Base-by-base conservation (phyloP, 164 flowering plant species). In the Magnolia changhungtana region DNA sequence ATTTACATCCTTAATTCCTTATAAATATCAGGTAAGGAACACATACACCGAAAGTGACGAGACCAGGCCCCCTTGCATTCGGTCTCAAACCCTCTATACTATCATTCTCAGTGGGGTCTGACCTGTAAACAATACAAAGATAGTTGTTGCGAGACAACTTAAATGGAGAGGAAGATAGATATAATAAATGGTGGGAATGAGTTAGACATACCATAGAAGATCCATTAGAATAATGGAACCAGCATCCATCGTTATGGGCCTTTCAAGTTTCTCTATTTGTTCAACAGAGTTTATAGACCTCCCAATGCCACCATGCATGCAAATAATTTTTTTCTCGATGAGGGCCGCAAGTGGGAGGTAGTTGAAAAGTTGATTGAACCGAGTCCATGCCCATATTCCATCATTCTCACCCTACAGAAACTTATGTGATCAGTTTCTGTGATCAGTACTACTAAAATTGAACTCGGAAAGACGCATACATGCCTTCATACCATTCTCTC, bases 271-370 rank as follows among this genome's bases (percentile, higher is more conserved):
- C 87, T 96, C 99, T 73, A 96, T 96, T 83, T 96, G 99, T 76
- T 96, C 99, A 52, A 96, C 94, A 10, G 92, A 85, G 81, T 88
- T 77, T 80, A 96, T 96, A 21, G 99, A 96, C 82, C 98, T 89
- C 75, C 99, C 99, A 74, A 96, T 96, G 80, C 99, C 99, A 79
- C 99, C 98, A 82, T 96, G 98, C 98, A 94, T 94, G 84, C 98
- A 96, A 67, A 96, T 93, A 75, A 96, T 96, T 84, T 96, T 94
- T 85, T 93, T 94, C 83, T 96, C 99, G 73, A 94, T 89, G 21
- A 91, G 90, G 18, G 99, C 98, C 75, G 97, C 97, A 72, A 96
- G 96, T 50, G 99, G 99, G 74, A 96, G 98, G 82, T 69, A 87
- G 84, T 96, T 96, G 87, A 96, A 96, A 67, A 96, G 92, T 82